Evolutionary conservation across 805 yeast genomes (phyloP).

Genomic region (Metschnikowia chrysomelidarum): DNA sequence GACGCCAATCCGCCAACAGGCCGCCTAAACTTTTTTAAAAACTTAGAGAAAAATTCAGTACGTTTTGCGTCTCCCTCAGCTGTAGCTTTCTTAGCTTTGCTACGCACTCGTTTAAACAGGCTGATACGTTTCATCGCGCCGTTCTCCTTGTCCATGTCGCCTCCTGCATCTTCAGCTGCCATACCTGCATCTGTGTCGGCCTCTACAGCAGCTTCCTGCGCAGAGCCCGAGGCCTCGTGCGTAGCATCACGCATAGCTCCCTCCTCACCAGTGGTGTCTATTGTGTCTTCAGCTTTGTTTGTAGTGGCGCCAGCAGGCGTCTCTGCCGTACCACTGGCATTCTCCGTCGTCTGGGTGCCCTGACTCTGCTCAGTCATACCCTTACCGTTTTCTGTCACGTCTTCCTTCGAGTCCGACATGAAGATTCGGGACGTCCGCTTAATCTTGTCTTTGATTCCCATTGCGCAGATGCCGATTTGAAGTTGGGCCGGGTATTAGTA

Average conservation of each 20-base stretch:
- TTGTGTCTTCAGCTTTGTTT: conserved; percentile 10
- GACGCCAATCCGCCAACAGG: conserved; percentile 14
- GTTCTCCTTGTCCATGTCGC: conserved; percentile 5
- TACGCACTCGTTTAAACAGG: conserved; percentile 8
- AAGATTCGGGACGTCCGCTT: conserved; percentile 19
- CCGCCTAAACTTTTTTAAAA: conserved; percentile 37
- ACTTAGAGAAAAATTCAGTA: conserved; percentile 36
- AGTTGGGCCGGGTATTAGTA: no score
- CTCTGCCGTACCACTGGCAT: conserved; percentile 3
- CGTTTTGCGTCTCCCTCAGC: conserved; percentile 24
- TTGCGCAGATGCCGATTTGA: conserved; percentile 4
- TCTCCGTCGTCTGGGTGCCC: conserved; percentile 1
- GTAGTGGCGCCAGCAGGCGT: conserved; percentile 5
- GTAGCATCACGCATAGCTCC: conserved; percentile 8
- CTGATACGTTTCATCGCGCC: conserved; percentile 11
- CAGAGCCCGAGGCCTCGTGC: conserved; percentile 6
- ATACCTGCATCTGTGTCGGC: no score
- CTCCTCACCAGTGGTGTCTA: conserved; percentile 12
- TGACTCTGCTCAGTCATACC: conserved; percentile 2
- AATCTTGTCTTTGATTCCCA: conserved; percentile 19
- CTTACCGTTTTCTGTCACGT: conserved; percentile 8
- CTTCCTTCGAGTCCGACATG: conserved; percentile 15
- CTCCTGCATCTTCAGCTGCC: conserved; percentile 8
- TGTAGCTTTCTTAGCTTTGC: conserved; percentile 23
- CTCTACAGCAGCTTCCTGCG: conserved; percentile 3